These are phyloP conservation scores for Eucalyptus paniculata DNA, from an alignment of 345 rosid genomes.

Conservation along the genomic window DNA sequence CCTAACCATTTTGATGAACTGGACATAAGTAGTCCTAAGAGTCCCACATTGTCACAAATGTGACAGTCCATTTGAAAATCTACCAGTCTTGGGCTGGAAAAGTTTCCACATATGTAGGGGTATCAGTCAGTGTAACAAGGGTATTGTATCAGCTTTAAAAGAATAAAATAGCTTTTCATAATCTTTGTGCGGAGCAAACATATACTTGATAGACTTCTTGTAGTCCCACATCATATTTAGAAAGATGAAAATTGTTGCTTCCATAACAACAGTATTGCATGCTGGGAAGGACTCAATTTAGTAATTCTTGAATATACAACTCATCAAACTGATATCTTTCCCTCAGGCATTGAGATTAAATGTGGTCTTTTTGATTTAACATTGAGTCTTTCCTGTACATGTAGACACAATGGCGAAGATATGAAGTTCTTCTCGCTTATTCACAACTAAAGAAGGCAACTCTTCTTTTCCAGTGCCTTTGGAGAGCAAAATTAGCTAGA, in stretches of 20 bases:
- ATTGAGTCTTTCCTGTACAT: not conserved
- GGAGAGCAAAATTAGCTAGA: slow-evolving; percentile 90
- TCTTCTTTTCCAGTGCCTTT: slow-evolving; percentile 75
- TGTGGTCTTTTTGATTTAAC: not conserved
- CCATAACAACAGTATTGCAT: not conserved
- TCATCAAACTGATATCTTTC: no score
- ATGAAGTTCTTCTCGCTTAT: slow-evolving; percentile 28
- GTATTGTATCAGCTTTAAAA: not conserved
- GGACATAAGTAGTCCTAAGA: not conserved
- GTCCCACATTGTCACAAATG: not conserved
- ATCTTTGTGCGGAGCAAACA: not conserved
- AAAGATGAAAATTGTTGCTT: not conserved
- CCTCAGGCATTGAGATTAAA: not conserved
- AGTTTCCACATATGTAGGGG: not conserved
- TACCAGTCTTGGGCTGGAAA: not conserved
- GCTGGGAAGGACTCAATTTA: no score
- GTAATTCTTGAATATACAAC: no score
- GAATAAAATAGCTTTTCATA: not conserved
- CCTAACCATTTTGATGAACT: not conserved
- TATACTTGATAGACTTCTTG: not conserved
- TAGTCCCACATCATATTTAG: not conserved
- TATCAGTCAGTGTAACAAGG: not conserved
- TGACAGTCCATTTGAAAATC: not conserved
- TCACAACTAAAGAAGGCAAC: slow-evolving; percentile 55
- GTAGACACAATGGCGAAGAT: slow-evolving; percentile 43